Percentiles rank a stretch among this genome's conserved stretches.
Evolutionary conservation across 257 asterid species (phyloP).

Genomic region (Nicotiana benthamiana): DNA sequence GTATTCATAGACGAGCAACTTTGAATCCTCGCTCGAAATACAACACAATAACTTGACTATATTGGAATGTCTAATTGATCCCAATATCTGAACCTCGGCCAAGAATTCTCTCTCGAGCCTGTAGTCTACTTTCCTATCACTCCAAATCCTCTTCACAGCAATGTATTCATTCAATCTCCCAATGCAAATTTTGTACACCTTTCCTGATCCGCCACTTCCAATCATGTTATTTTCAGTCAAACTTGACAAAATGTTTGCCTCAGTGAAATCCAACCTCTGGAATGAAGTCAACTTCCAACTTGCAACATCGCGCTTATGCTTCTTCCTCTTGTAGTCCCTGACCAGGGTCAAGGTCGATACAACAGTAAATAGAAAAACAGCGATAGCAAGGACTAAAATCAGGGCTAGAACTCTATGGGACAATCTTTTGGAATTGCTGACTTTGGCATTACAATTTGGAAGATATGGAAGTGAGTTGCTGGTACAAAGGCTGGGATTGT

Average conservation of each 20-base stretch:
- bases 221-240: conserved; percentile 45
- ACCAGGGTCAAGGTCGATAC: conserved; percentile 26
- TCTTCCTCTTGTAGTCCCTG: conserved; percentile 51
- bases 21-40: conserved; percentile 36
- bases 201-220: conserved; percentile 64
- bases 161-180: conserved; percentile 23
- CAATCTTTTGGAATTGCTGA: conserved; percentile 21
- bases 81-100: conserved; percentile 55
- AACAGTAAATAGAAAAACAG: conserved; percentile 23
- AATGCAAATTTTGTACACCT: conserved; percentile 36
- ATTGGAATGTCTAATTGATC: conserved; percentile 49
- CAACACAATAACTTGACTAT: conserved; percentile 60
- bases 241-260: conserved; percentile 34
- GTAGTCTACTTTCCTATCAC: conserved; percentile 23
- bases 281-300: conserved; percentile 79
- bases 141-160: conserved; percentile 52
- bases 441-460: conserved; percentile 29
- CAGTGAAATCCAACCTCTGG: conserved; percentile 46
- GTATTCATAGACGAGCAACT: conserved; percentile 57
- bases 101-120: conserved; percentile 48
- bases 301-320: conserved; percentile 39
- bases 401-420: conserved; percentile 35
- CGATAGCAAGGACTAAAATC: conserved; percentile 33
- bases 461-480: conserved; percentile 27
- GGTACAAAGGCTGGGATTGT: conserved; percentile 57